Conservation (phyloP, 2,329 filamentous ascomycete species). For the Cyclaneusma minus region DNA sequence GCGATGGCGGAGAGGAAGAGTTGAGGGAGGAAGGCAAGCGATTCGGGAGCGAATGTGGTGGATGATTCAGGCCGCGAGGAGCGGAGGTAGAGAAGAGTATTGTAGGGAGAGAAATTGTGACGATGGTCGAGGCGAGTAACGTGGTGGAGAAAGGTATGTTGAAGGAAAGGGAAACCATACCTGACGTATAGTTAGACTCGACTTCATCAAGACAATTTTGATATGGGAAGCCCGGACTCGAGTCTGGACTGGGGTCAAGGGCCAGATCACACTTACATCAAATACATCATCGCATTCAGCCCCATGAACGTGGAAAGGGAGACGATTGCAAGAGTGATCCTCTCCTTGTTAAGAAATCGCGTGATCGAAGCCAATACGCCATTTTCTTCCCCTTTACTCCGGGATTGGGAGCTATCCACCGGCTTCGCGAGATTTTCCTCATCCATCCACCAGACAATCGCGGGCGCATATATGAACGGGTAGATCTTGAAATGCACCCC, state of each 20-base stretch:
- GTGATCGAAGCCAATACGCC: constrained; percentile 11
- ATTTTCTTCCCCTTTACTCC: constrained; percentile 4
- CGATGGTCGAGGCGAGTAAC: constrained; percentile 86
- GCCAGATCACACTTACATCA: constrained; percentile 42
- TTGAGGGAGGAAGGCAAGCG: constrained; percentile 79
- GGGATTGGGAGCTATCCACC: constrained; percentile 1
- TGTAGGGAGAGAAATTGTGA: constrained; percentile 97
- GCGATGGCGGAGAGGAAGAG: constrained; percentile 63
- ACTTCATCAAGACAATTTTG: neutral
- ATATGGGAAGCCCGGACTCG: constrained; percentile 1
- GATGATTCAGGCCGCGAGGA: constrained; percentile 40
- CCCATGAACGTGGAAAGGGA: constrained; percentile 59
- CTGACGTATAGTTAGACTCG: constrained; percentile 21
- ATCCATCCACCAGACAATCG: constrained; percentile 71
- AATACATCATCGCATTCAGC: constrained; percentile 69
- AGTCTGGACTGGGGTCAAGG: too few species aligned
- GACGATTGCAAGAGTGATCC: constrained; percentile 41
- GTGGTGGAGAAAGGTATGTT: constrained; percentile 89
- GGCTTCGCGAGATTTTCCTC: constrained; percentile 25
- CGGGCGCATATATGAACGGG: constrained; percentile 83
- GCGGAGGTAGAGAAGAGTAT: constrained; percentile 73
- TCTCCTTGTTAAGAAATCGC: constrained; percentile 33
- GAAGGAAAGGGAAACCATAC: constrained; percentile 67
- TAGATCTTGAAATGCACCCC: constrained; percentile 98
- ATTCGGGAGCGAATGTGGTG: constrained; percentile 40